phyloP scores from a whole-genome alignment of 78 protist genomes.

The Mantamonas sphyraenae region DNA sequence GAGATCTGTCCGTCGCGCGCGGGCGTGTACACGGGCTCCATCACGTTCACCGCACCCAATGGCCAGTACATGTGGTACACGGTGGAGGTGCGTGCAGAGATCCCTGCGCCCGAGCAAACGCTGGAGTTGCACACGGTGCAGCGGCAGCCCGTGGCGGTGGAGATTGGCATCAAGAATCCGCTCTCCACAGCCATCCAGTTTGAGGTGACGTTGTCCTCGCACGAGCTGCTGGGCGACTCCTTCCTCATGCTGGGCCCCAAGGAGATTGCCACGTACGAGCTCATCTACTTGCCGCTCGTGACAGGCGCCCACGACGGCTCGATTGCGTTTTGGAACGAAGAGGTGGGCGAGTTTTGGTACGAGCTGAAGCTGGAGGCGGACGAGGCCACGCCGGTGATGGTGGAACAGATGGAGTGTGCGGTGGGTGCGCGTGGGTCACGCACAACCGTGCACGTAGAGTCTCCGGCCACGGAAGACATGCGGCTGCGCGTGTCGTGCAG shows the following conservation, averaged over 20 bases:
- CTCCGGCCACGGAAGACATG: too few relatives aligned
- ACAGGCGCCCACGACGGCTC: conserved; percentile 11
- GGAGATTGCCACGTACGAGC: not conserved
- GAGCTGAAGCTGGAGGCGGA: conserved; percentile 16
- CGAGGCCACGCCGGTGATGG: not conserved
- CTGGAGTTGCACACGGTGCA: conserved; percentile 5
- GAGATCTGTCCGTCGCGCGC: not conserved
- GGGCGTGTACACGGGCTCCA: conserved; percentile 20
- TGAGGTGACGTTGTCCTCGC: not conserved
- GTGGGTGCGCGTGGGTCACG: too few relatives aligned
- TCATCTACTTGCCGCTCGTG: conserved; percentile 38
- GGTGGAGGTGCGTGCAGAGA: conserved; percentile 21
- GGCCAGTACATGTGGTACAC: conserved; percentile 54
- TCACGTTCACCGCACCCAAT: conserved; percentile 43
- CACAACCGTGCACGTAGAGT: too few relatives aligned
- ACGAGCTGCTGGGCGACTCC: conserved; percentile 1
- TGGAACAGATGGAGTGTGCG: too few relatives aligned
- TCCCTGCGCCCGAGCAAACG: conserved; percentile 31
- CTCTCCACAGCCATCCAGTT: not conserved
- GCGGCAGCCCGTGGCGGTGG: conserved; percentile 26
- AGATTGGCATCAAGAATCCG: conserved; percentile 28
- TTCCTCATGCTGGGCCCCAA: not conserved
- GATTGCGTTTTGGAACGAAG: conserved; percentile 34
- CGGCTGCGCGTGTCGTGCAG: too few relatives aligned
- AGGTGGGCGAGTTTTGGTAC: conserved; percentile 58